A percentile compares a stretch with the other conserved stretches of the same genome.
These are phyloP conservation scores for Eucalyptus dawsonii DNA, from an alignment of 345 rosid species.

Conservation along the genomic window DNA sequence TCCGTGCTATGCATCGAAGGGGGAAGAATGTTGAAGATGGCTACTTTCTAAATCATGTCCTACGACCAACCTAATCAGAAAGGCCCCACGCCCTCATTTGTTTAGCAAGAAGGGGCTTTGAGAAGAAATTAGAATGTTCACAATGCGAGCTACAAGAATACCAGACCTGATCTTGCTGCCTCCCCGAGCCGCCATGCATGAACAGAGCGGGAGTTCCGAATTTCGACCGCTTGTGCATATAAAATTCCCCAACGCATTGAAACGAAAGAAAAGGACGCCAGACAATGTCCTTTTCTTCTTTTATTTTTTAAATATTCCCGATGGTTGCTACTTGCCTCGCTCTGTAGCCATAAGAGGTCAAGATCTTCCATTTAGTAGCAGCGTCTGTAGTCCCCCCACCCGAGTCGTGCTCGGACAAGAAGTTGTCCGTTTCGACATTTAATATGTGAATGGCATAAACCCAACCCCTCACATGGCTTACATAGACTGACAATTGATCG, in stretches of 20 bases:
- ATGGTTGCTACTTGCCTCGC: background rate
- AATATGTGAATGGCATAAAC: slow-evolving; percentile 3
- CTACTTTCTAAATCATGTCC: slow-evolving; percentile 8
- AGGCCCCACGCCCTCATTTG: background rate
- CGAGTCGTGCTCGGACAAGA: slow-evolving; percentile 6
- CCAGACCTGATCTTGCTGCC: background rate
- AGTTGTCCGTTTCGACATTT: slow-evolving; percentile 17
- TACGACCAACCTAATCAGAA: background rate
- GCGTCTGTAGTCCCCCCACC: slow-evolving; percentile 11
- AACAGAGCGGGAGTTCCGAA: background rate
- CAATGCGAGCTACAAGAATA: background rate
- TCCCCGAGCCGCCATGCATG: background rate
- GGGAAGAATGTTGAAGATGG: slow-evolving; percentile 23
- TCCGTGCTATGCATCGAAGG: slow-evolving; percentile 2
- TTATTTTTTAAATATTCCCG: background rate
- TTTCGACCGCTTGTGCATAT: background rate
- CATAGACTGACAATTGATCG: slow-evolving; percentile 17
- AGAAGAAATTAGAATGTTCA: background rate
- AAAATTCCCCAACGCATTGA: background rate
- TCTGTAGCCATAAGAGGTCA: background rate
- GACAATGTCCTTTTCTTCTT: background rate
- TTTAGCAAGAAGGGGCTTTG: background rate
- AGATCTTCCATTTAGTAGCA: background rate
- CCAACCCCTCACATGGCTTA: slow-evolving; percentile 40
- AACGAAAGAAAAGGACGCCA: background rate